Evolutionary conservation across 2,329 filamentous ascomycete species (phyloP).

Genomic region (Ceratocystiopsis brevicomis): DNA sequence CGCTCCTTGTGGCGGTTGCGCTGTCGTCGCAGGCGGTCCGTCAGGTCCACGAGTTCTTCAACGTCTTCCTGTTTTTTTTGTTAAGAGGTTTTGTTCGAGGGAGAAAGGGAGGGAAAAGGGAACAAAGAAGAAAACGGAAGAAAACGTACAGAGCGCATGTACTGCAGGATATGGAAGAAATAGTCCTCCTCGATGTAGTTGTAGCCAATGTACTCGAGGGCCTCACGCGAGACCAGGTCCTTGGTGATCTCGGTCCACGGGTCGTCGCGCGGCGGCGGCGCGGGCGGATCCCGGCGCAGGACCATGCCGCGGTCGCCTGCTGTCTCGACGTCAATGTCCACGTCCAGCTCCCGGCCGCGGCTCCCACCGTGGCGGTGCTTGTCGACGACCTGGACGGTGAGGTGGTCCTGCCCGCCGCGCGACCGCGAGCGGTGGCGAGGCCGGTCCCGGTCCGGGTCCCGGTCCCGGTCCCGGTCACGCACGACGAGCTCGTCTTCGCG

Average conservation of each 20-base stretch:
- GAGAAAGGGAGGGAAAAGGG: no score
- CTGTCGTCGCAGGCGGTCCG: slow-evolving; percentile 26
- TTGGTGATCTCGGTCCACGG: slow-evolving; percentile 98
- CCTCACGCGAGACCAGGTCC: slow-evolving; percentile 70
- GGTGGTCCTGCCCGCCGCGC: slow-evolving; percentile 11
- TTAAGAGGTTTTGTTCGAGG: no score
- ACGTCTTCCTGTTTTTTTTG: slow-evolving; percentile 54
- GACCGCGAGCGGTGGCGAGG: no score
- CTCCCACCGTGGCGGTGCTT: slow-evolving; percentile 12
- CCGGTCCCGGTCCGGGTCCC: slow-evolving; percentile 6
- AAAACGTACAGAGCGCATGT: slow-evolving; percentile 46
- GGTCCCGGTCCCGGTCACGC: slow-evolving; percentile 11
- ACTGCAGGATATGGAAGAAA: slow-evolving; percentile 87
- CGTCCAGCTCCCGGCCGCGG: slow-evolving; percentile 22
- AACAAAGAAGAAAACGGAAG: background rate
- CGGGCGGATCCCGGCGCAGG: slow-evolving; percentile 16
- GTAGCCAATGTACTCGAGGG: slow-evolving; percentile 69
- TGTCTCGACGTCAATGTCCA: slow-evolving; percentile 33
- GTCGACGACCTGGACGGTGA: slow-evolving; percentile 28
- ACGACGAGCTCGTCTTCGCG: slow-evolving; percentile 26
- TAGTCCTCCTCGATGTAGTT: slow-evolving; percentile 76
- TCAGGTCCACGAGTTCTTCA: slow-evolving; percentile 60
- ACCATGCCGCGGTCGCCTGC: slow-evolving; percentile 27
- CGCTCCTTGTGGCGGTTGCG: slow-evolving; percentile 54
- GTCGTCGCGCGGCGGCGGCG: slow-evolving; percentile 35